phyloP scores from a whole-genome alignment of 345 rosid species.

The Gossypium raimondii region DNA sequence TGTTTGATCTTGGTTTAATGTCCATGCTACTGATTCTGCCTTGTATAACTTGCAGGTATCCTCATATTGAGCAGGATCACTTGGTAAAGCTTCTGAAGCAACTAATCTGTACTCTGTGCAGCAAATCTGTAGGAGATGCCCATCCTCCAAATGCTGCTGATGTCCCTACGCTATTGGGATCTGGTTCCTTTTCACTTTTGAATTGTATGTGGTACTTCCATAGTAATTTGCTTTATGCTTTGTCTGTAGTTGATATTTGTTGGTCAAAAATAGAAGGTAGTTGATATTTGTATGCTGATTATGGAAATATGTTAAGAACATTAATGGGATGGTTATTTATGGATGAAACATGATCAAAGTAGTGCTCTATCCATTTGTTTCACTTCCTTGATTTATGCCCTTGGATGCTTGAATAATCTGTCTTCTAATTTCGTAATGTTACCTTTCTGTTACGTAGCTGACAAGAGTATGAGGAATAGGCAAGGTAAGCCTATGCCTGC shows the following conservation, averaged over 20 bases:
- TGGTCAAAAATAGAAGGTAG: not conserved
- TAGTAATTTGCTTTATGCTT: not conserved
- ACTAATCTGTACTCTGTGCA: conserved; percentile 40
- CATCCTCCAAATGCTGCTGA: conserved; percentile 64
- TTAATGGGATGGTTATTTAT: not conserved
- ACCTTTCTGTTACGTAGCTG: conserved; percentile 40
- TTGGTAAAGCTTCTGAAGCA: conserved; percentile 91
- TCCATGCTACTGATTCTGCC: conserved; percentile 16
- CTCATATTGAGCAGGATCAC: conserved; percentile 81
- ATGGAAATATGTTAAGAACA: not conserved
- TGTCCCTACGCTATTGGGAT: conserved; percentile 89
- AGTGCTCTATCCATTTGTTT: not conserved
- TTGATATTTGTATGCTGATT: not conserved
- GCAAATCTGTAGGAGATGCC: conserved; percentile 41
- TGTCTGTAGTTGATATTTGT: not conserved
- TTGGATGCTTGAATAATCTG: not conserved
- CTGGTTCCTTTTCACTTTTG: conserved; percentile 85
- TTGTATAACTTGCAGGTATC: conserved; percentile 53
- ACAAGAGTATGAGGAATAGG: conserved; percentile 30
- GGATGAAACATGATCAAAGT: not conserved
- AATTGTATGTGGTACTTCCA: conserved; percentile 45
- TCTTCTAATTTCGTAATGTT: conserved; percentile 16
- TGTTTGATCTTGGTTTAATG: not conserved
- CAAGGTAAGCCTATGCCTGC: conserved; percentile 47
- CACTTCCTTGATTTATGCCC: not conserved